A percentile compares a stretch with the other conserved stretches of the same genome.
phyloP scores from a whole-genome alignment of 1,139 yeast genomes.

The Geotrichum restrictum region DNA sequence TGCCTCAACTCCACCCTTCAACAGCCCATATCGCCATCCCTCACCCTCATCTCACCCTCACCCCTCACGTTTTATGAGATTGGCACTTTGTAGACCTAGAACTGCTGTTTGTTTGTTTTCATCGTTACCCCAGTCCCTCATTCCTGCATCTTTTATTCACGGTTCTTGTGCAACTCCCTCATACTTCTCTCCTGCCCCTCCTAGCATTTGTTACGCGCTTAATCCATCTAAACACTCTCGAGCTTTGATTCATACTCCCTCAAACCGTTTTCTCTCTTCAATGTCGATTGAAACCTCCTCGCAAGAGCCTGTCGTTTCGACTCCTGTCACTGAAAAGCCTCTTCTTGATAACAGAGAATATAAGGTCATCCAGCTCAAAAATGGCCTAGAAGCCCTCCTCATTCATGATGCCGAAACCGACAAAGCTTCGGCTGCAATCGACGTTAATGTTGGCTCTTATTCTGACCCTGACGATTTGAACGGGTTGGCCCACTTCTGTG shows the following conservation, averaged over 20 bases:
- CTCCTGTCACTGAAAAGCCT: conserved; percentile 33
- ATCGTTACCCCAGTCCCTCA: not conserved
- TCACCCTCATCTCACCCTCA: too few relatives aligned
- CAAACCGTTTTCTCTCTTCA: not conserved
- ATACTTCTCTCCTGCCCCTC: not conserved
- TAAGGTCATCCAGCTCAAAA: conserved; percentile 60
- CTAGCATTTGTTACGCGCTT: too few relatives aligned
- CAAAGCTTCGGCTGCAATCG: conserved; percentile 88
- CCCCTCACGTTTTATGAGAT: conserved; percentile 4
- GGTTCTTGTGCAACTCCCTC: not conserved
- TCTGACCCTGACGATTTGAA: conserved; percentile 70
- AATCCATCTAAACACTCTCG: too few relatives aligned
- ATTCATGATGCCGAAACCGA: conserved; percentile 85
- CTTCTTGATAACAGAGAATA: conserved; percentile 66
- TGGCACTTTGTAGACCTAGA: not conserved
- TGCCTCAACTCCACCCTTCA: not conserved
- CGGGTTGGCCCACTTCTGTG: conserved; percentile 96
- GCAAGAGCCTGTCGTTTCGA: not conserved
- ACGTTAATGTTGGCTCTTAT: conserved; percentile 86
- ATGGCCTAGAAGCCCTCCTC: conserved; percentile 67
- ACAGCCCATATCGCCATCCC: not conserved
- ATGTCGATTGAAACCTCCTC: conserved; percentile 9
- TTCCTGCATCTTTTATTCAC: not conserved
- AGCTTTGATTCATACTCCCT: too few relatives aligned
- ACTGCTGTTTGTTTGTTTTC: not conserved